These are phyloP conservation scores for Lepidium sativum DNA, from an alignment of 345 rosid species.

Conservation along the genomic window DNA sequence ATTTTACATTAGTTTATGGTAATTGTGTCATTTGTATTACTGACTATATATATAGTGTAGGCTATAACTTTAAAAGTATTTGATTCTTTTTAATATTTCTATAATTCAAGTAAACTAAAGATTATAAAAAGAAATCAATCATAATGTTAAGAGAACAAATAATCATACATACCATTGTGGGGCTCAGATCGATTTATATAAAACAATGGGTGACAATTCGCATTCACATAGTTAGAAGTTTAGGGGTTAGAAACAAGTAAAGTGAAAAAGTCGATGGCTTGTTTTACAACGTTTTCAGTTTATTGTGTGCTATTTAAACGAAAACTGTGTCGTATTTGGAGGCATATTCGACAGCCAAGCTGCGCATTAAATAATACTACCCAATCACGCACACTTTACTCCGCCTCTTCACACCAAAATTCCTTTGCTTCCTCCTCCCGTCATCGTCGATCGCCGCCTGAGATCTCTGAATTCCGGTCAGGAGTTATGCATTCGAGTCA, in stretches of 20 bases:
- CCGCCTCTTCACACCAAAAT: constrained; percentile 3
- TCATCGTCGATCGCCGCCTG: not conserved
- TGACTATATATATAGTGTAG: too few species aligned
- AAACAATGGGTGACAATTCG: not conserved
- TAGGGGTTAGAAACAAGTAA: not conserved
- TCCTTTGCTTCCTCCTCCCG: not conserved
- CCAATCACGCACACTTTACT: constrained; percentile 5
- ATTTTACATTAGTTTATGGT: too few species aligned
- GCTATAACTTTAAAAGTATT: too few species aligned
- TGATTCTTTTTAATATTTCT: too few species aligned
- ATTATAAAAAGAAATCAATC: too few species aligned
- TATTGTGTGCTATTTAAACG: not conserved
- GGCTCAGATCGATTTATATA: not conserved
- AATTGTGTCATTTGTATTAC: too few species aligned
- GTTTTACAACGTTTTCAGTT: not conserved
- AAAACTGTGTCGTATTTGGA: not conserved
- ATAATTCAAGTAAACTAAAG: too few species aligned
- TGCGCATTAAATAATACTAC: constrained; percentile 12
- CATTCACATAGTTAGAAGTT: not conserved
- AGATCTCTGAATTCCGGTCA: constrained; percentile 20
- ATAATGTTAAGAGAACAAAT: too few species aligned
- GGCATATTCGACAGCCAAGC: constrained; percentile 20
- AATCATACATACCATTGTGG: too few species aligned
- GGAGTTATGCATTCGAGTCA: constrained; percentile 72
- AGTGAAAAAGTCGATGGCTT: not conserved